Percentiles rank a stretch among this genome's conserved stretches.
Evolutionary conservation across 257 asterid genomes (phyloP).

Genomic region (Parsonsia alboflavescens): DNA sequence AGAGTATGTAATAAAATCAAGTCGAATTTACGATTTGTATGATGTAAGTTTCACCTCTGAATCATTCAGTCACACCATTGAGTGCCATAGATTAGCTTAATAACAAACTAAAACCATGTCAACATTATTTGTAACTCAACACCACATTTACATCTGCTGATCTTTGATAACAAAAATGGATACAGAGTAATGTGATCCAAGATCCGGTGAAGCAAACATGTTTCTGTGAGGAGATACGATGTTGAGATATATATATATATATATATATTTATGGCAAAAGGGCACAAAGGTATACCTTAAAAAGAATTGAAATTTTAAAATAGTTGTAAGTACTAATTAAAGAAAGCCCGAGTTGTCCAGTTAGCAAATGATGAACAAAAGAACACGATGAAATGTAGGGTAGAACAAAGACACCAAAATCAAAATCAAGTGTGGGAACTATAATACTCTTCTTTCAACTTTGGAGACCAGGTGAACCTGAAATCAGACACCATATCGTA

Average conservation of each 20-base stretch:
- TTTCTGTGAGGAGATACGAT: neutral
- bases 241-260: neutral
- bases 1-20: too few relatives aligned
- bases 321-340: too few relatives aligned
- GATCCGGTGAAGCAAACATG: neutral
- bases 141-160: too few relatives aligned
- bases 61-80: too few relatives aligned
- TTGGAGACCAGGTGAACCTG: neutral
- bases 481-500: slow-evolving; percentile 15
- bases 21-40: too few relatives aligned
- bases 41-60: too few relatives aligned
- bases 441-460: neutral
- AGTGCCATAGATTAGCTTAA: too few relatives aligned
- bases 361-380: neutral
- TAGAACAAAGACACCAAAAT: slow-evolving; percentile 14
- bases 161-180: neutral
- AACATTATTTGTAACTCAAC: too few relatives aligned
- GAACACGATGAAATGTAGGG: slow-evolving; percentile 20
- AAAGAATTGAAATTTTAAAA: neutral
- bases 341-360: neutral
- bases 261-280: too few relatives aligned
- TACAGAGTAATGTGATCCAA: neutral
- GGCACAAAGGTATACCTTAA: too few relatives aligned
- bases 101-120: too few relatives aligned
- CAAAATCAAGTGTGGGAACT: slow-evolving; percentile 5